These are phyloP conservation scores for Trypethelium eluteriae DNA, from an alignment of 495 filamentous ascomycete species.

Conservation along the genomic window DNA sequence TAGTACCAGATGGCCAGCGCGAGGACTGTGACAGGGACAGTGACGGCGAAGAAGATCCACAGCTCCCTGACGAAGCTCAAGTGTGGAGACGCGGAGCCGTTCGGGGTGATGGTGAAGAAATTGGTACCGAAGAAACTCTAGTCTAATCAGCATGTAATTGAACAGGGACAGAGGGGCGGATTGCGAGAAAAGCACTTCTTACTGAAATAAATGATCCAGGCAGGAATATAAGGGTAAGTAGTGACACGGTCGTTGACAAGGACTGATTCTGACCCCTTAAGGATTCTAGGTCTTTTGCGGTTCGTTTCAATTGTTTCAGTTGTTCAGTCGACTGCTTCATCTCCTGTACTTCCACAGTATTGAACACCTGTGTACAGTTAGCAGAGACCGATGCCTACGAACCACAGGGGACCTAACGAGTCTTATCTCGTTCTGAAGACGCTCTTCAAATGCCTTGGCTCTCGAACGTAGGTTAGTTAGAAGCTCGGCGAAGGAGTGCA, in stretches of 20 bases:
- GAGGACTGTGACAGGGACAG: neutral
- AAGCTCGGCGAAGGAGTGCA: neutral
- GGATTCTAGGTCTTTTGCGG: neutral
- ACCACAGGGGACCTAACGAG: neutral
- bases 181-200: neutral
- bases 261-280: neutral
- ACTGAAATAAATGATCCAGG: slow-evolving; percentile 4
- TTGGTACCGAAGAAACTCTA: slow-evolving; percentile 8
- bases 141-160: neutral
- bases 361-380: neutral
- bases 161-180: neutral
- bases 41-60: slow-evolving; percentile 5
- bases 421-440: slow-evolving; percentile 1
- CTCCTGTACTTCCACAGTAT: neutral
- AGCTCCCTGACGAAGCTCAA: neutral
- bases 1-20: slow-evolving; percentile 4
- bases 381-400: neutral
- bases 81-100: neutral
- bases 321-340: neutral
- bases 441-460: neutral
- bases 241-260: neutral
- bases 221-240: neutral
- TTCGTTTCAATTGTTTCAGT: neutral
- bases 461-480: neutral
- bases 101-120: slow-evolving; percentile 9